phyloP scores from a whole-genome alignment of 352 stramenopile genomes.

The Hyaloperonospora brassicae region DNA sequence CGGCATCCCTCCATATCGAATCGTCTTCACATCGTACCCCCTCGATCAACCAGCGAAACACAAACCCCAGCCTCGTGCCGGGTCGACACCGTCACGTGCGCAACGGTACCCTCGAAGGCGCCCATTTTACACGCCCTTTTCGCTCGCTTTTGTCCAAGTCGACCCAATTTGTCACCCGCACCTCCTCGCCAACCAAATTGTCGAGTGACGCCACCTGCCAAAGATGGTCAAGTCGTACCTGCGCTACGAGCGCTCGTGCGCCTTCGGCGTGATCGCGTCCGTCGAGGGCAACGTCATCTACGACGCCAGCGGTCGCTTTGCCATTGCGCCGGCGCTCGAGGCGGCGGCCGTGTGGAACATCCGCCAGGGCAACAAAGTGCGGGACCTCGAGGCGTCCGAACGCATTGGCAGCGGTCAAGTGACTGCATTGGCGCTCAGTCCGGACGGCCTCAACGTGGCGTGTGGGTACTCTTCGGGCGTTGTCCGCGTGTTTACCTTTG shows the following conservation, averaged over 20 bases:
- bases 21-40: too few species aligned
- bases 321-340: conserved; percentile 84
- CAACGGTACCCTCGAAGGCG: too few species aligned
- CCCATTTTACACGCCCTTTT: too few species aligned
- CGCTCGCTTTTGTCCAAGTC: too few species aligned
- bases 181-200: conserved; percentile 11
- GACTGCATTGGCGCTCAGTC: conserved; percentile 67
- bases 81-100: too few species aligned
- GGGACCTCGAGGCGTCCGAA: conserved; percentile 40
- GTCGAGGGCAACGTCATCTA: conserved; percentile 85
- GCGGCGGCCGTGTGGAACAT: conserved; percentile 91
- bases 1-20: too few species aligned
- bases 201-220: too few species aligned
- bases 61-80: too few species aligned
- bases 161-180: neutral
- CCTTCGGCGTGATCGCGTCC: conserved; percentile 88
- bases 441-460: conserved; percentile 67
- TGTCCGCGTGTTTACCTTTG: conserved; percentile 71
- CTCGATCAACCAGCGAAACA: too few species aligned
- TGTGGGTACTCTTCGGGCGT: conserved; percentile 80
- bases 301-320: conserved; percentile 78
- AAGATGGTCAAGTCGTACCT: conserved; percentile 90
- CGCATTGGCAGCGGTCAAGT: conserved; percentile 51
- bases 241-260: conserved; percentile 84
- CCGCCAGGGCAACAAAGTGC: conserved; percentile 76